These are phyloP conservation scores for Backusella australiensis DNA, from an alignment of 192 early-diverging fungal genomes.

Conservation along the genomic window DNA sequence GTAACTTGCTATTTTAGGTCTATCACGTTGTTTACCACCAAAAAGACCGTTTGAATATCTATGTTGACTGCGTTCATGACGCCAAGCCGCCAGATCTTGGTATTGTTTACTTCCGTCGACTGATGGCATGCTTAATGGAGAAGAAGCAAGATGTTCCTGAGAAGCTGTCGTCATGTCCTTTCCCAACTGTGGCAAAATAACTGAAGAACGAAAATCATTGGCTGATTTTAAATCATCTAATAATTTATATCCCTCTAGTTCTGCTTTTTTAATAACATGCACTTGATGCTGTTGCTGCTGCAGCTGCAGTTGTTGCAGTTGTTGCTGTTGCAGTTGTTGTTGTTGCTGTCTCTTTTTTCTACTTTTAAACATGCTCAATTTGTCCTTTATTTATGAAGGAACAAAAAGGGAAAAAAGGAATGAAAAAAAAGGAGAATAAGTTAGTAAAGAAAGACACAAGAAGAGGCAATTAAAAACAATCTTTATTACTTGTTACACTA, in stretches of 20 bases:
- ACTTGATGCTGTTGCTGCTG: not conserved
- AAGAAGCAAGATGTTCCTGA: slow-evolving; percentile 7
- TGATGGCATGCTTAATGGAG: not conserved
- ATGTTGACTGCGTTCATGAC: slow-evolving; percentile 15
- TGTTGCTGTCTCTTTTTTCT: slow-evolving; percentile 18
- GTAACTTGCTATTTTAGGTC: slow-evolving; percentile 9
- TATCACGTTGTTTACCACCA: slow-evolving; percentile 26
- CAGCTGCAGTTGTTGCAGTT: not conserved
- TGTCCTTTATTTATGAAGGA: not conserved
- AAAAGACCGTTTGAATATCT: slow-evolving; percentile 26
- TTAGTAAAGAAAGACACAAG: not conserved
- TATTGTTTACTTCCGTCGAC: slow-evolving; percentile 11
- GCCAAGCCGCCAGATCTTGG: slow-evolving; percentile 24
- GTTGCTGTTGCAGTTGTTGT: not conserved
- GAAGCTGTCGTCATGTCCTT: not conserved
- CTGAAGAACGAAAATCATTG: slow-evolving; percentile 17
- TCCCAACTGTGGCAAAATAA: slow-evolving; percentile 12
- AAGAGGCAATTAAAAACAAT: not conserved
- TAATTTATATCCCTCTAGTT: not conserved
- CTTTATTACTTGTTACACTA: not conserved
- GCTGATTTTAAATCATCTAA: slow-evolving; percentile 14
- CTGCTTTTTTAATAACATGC: not conserved
- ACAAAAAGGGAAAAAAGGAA: not conserved
- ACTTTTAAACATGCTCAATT: slow-evolving; percentile 16
- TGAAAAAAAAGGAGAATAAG: not conserved